Percentiles rank a stretch among this genome's conserved stretches.
phyloP scores from a whole-genome alignment of 75 land plant species.

The Cunninghamia lanceolata region DNA sequence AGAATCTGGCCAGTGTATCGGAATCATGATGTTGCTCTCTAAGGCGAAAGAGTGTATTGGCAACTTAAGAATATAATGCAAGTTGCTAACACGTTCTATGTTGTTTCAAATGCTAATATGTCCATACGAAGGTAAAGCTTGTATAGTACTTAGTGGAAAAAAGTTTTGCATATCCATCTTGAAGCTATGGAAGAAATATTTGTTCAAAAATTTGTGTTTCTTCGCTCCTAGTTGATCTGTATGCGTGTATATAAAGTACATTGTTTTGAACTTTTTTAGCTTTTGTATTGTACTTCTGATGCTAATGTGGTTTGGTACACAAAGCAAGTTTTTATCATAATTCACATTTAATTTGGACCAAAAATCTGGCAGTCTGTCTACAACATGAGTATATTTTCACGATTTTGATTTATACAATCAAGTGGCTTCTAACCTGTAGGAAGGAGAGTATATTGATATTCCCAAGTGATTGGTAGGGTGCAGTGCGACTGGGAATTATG shows the following conservation, averaged over 20 bases:
- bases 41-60: background rate
- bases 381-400: background rate
- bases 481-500: background rate
- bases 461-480: background rate
- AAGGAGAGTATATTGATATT: background rate
- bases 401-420: background rate
- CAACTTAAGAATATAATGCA: constrained; percentile 10
- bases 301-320: background rate
- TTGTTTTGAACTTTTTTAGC: background rate
- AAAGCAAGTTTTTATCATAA: background rate
- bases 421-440: background rate
- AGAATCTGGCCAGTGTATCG: background rate
- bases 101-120: background rate
- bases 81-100: constrained; percentile 1
- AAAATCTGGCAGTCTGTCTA: background rate
- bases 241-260: background rate
- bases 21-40: background rate
- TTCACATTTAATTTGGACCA: background rate
- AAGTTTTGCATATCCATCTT: background rate
- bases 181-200: background rate
- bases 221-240: background rate
- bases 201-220: background rate
- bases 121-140: background rate
- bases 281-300: background rate
- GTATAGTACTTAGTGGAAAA: background rate